Evolutionary conservation across 495 filamentous ascomycete genomes (phyloP), one percentile per base, ranked within the genome.

Genomic region (Penicillium cataractarum): DNA sequence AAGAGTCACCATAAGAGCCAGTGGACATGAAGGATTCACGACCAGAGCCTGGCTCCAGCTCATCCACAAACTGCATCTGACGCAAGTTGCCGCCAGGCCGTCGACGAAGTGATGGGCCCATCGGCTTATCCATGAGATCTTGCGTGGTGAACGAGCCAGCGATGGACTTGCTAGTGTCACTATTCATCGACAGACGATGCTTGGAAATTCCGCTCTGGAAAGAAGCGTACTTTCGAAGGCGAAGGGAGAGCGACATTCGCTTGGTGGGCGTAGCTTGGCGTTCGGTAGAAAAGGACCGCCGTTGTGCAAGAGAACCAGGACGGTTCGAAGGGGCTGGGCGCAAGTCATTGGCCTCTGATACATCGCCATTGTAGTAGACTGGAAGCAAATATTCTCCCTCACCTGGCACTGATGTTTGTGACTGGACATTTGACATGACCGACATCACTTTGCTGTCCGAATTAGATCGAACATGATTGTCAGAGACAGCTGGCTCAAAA

Each of bases 31-130:
- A 83, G 7, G 92, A 96, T 40, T 81, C 84, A 24, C 90, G 90
- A 65, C 87, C 83, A 54, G 82, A 79, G 4, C 80, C 74, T 35
- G 80, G 72, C 51, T 90, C 86, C 8, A 90, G 69, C 42, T 93
- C 91, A 62, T 86, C 84, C 26, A 90, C 89, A 70, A 90, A 91
- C 29, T 86, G 82, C 53, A 87, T 92, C 26, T 89, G 91, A 63
- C 92, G 87, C 54, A 99, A 79, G 77, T 98, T 89, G 37, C 95
- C 93, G 52, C 95, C 95, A 19, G 94, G 96, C 29, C 91, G 86
- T 69, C 95, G 85, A 59, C 95, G 86, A 42, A 99, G 86, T 61
- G 90, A 83, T 51, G 79, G 82, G 15, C 74, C 77, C 7, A 73
- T 67, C 35, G 71, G 70, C 56, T 73, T 78, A 37, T 80, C 76